Evolutionary conservation across 306 rosid species (phyloP).

Genomic region (Glycine soja): DNA sequence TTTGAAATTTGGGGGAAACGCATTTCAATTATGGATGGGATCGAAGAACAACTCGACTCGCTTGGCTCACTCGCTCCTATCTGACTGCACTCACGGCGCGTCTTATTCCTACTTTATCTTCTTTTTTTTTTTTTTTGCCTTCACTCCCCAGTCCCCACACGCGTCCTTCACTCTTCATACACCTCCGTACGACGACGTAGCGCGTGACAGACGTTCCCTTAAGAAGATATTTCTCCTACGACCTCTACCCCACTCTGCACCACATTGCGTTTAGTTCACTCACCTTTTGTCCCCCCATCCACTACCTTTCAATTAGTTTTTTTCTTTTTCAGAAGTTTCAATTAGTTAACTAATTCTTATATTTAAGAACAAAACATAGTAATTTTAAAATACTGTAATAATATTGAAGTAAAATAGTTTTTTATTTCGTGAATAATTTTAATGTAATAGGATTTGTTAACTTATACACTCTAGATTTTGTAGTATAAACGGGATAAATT

Average conservation of each 20-base stretch:
- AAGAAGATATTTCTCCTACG: not conserved
- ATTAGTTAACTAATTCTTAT: too few species aligned
- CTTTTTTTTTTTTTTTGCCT: not conserved
- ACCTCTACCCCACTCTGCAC: conserved; percentile 37
- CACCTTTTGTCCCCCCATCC: not conserved
- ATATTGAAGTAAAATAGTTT: too few species aligned
- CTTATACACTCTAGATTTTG: too few species aligned
- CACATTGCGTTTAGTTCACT: conserved; percentile 45
- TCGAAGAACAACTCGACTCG: conserved; percentile 60
- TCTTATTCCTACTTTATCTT: conserved; percentile 23
- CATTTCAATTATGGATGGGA: conserved; percentile 46
- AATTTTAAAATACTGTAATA: too few species aligned
- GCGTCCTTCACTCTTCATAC: conserved; percentile 30
- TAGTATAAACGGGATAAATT: too few species aligned
- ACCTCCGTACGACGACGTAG: conserved; percentile 37
- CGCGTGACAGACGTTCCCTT: conserved; percentile 47
- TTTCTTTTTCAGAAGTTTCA: too few species aligned
- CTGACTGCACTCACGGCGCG: conserved; percentile 54
- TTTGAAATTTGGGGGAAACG: conserved; percentile 49
- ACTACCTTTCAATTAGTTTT: too few species aligned
- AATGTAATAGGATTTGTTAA: too few species aligned
- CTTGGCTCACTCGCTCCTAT: conserved; percentile 56
- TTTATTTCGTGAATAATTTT: too few species aligned
- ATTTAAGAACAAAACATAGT: too few species aligned
- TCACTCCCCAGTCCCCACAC: conserved; percentile 36